Percentiles rank a stretch among this genome's conserved stretches.
phyloP scores from a whole-genome alignment of 352 stramenopile species.

The Phytophthora cajani region DNA sequence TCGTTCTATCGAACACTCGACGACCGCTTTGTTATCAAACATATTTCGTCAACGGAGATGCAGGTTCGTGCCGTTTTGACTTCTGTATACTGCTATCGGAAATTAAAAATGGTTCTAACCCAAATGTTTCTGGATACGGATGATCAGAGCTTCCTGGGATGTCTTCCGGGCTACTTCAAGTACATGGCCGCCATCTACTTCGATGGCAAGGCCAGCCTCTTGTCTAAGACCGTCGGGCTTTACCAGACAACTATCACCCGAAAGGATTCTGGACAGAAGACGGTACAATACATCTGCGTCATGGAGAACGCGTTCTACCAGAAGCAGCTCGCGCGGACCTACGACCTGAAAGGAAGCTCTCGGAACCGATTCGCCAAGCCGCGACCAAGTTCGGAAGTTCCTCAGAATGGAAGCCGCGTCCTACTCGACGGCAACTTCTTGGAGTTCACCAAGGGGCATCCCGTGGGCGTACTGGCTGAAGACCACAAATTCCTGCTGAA shows the following conservation, averaged over 20 bases:
- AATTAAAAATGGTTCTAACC: slow-evolving; percentile 9
- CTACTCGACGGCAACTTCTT: slow-evolving; percentile 89
- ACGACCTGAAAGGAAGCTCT: slow-evolving; percentile 98
- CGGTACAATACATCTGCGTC: slow-evolving; percentile 91
- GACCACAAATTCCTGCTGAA: slow-evolving; percentile 75
- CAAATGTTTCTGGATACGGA: background rate
- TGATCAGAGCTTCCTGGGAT: slow-evolving; percentile 80
- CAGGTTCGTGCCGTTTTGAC: slow-evolving; percentile 78
- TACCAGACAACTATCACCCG: slow-evolving; percentile 97
- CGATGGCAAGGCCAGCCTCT: slow-evolving; percentile 92
- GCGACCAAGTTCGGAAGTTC: slow-evolving; percentile 25
- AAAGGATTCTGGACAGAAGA: slow-evolving; percentile 92
- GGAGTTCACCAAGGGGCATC: slow-evolving; percentile 81
- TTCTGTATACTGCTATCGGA: slow-evolving; percentile 3
- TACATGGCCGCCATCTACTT: slow-evolving; percentile 98
- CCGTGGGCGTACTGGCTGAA: slow-evolving; percentile 72
- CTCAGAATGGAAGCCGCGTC: slow-evolving; percentile 43
- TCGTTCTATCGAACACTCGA: slow-evolving; percentile 96
- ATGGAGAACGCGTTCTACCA: slow-evolving; percentile 98
- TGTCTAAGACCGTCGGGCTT: slow-evolving; percentile 98
- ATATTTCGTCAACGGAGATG: slow-evolving; percentile 97
- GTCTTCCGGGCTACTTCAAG: slow-evolving; percentile 94
- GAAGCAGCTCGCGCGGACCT: slow-evolving; percentile 93
- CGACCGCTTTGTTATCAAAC: slow-evolving; percentile 98
- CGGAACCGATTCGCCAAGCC: slow-evolving; percentile 92